These are phyloP conservation scores for Arctium lappa DNA, from an alignment of 129 eudicot species.

Conservation along the genomic window DNA sequence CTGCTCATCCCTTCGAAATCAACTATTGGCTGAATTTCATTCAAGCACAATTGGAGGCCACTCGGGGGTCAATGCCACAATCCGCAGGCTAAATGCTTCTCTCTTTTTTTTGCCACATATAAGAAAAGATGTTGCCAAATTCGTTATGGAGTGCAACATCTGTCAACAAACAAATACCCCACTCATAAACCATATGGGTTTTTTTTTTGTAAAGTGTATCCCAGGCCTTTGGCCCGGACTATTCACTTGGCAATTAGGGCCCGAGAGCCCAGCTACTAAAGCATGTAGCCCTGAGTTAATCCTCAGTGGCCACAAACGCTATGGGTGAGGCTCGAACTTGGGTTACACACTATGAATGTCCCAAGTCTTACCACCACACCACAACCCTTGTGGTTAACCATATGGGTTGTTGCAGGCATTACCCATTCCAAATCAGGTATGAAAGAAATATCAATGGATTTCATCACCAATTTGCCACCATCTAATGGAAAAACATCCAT, in stretches of 20 bases:
- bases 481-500: background rate
- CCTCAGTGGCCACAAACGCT: too few relatives aligned
- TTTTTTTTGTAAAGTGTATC: too few relatives aligned
- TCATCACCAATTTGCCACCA: background rate
- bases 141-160: background rate
- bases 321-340: too few relatives aligned
- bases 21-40: background rate
- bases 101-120: background rate
- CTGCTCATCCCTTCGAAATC: background rate
- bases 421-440: background rate
- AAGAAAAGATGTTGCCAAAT: background rate
- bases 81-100: background rate
- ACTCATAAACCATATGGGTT: background rate
- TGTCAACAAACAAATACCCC: background rate
- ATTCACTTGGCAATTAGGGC: too few relatives aligned
- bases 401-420: background rate
- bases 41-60: background rate
- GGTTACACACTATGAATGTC: too few relatives aligned
- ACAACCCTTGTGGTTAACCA: background rate
- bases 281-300: too few relatives aligned
- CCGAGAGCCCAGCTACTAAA: too few relatives aligned
- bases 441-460: background rate
- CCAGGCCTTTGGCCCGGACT: too few relatives aligned
- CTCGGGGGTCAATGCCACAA: background rate
- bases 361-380: too few relatives aligned